A percentile compares a stretch with the other conserved stretches of the same genome.
Conservation (phyloP, 129 eudicot species). For the Smallanthus sonchifolius region DNA sequence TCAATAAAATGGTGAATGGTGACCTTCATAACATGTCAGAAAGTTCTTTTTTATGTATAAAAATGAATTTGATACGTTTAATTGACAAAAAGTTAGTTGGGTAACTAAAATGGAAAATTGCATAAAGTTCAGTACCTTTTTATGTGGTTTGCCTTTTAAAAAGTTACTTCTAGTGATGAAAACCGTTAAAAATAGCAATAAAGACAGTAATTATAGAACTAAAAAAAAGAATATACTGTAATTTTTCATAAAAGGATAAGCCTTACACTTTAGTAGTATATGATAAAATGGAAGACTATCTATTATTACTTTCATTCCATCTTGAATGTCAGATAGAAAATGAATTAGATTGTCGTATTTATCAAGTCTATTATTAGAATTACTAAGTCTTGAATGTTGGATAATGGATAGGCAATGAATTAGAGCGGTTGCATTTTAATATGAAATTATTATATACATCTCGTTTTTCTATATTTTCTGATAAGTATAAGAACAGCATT, state of each 20-base stretch:
- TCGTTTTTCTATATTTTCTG: neutral
- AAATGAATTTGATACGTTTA: neutral
- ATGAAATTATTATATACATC: neutral
- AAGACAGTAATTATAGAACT: neutral
- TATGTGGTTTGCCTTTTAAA: neutral
- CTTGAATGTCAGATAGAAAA: neutral
- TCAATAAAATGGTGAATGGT: neutral
- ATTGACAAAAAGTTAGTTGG: neutral
- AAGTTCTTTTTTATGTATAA: neutral
- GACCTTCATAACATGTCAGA: neutral
- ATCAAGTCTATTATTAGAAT: neutral
- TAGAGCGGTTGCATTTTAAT: neutral
- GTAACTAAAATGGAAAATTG: neutral
- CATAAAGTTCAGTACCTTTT: neutral
- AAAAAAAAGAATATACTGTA: neutral
- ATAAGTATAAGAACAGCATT: neutral
- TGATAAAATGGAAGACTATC: neutral
- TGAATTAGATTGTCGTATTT: neutral
- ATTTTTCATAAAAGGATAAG: neutral
- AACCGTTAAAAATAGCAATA: neutral
- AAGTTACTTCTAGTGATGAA: neutral
- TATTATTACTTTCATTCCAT: conserved; percentile 4
- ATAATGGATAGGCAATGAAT: neutral
- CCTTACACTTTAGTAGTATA: neutral
- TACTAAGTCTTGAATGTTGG: neutral